Evolutionary conservation across 208 protist genomes (phyloP), one percentile per base, ranked within the genome.

Genomic region (Giardia duodenalis): DNA sequence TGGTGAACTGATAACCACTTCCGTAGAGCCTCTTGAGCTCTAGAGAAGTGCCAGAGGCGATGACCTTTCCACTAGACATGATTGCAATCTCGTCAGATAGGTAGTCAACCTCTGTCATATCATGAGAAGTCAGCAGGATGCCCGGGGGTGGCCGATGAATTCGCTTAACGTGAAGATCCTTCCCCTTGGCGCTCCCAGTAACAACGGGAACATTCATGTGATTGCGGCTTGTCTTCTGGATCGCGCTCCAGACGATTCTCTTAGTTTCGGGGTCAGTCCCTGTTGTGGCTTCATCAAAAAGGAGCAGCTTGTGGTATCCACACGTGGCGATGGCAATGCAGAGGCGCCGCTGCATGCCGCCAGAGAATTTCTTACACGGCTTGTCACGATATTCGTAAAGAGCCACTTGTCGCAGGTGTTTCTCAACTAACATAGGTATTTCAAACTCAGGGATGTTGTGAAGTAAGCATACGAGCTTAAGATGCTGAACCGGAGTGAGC

Each of bases 311-410:
- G 19, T 95, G 92, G 47, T 94, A 87, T 44, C 96, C 96, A 87
- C 97, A 94, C 0, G 97, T 92, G 4, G 96, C 93, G 93, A 96
- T 95, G 42, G 94, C 96, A 47, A 97, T 92, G 44, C 90, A 95
- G 2, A 97, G 86, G 39, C 94, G 94, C 57, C 96, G 92, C 92
- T 96, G 94, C 93, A 95, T 96, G 48, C 96, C 96, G 57, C 96
- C 96, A 87, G 92, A 93, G 47, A 95, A 67, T 46, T 42, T 45
- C 1, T 90, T 57, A 3, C 47, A 19, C 0, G 46, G 1, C 47
- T 92, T 48, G 47, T 92, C 45, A 39, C 0, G 22, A 44, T 44
- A 2, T n/a, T 92, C 43, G n/a, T 44, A 46, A 30, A 93, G 86
- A 3, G 88, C 47, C 45, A 93, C 92, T n/a, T 2, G 86, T 2